Conservation (phyloP, 805 yeast genomes). For the Barnettozyma californica region DNA sequence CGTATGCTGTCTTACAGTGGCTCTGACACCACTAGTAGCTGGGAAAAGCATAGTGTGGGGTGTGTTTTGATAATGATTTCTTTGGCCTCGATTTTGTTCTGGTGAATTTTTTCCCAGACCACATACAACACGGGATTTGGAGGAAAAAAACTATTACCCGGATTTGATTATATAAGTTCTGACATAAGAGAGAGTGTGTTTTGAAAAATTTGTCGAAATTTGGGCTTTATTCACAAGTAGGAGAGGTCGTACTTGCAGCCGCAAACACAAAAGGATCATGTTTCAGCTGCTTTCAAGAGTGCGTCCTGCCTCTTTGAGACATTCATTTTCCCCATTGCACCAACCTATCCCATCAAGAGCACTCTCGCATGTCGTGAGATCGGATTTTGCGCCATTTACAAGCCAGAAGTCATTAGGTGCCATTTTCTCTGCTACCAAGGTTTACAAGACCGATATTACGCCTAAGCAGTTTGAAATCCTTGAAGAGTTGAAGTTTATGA, state of each 20-base stretch:
- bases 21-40: constrained; percentile 1
- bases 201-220: neutral
- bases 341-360: neutral
- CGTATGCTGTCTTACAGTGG: neutral
- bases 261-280: neutral
- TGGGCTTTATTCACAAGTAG: neutral
- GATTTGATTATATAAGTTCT: neutral
- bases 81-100: neutral
- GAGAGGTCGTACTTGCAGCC: neutral
- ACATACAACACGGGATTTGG: neutral
- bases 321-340: neutral
- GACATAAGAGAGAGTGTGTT: neutral
- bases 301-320: constrained; percentile 1
- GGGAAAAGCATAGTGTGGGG: neutral
- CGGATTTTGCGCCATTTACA: constrained; percentile 1
- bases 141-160: neutral
- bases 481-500: constrained; percentile 8
- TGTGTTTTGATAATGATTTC: neutral
- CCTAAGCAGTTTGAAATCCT: constrained; percentile 7
- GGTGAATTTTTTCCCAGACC: neutral
- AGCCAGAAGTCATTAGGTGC: constrained; percentile 3
- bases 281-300: neutral
- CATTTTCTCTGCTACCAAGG: constrained; percentile 1
- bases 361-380: constrained; percentile 4
- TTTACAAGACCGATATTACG: constrained; percentile 11